A percentile compares a stretch with the other conserved stretches of the same genome.
Conservation (phyloP, 768 basidiomycete genomes). For the Hericium erinaceus region DNA sequence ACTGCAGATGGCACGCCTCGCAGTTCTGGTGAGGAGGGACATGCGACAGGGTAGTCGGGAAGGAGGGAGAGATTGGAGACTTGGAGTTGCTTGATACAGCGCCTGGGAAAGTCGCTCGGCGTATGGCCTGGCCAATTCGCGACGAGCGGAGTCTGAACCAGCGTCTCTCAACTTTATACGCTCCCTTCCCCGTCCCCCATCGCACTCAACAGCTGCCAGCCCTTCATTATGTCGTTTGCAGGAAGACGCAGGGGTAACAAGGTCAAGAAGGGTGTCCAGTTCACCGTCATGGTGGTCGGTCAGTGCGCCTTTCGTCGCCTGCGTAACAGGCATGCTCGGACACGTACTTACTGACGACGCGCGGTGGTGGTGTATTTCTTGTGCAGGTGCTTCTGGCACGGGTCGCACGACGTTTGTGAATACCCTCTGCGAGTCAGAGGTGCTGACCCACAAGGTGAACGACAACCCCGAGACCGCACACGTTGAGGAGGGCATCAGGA, state of each 20-base stretch:
- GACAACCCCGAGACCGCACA: slow-evolving; percentile 86
- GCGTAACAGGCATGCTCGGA: neutral
- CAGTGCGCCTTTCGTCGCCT: slow-evolving; percentile 25
- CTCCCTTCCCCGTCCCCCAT: slow-evolving; percentile 3
- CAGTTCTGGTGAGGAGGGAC: neutral
- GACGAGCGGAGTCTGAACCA: slow-evolving; percentile 10
- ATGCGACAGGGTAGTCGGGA: neutral
- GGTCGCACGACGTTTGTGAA: slow-evolving; percentile 98
- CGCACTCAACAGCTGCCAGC: neutral
- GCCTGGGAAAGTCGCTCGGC: neutral
- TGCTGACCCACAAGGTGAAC: slow-evolving; percentile 78
- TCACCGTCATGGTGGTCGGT: slow-evolving; percentile 98
- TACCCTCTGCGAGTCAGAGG: slow-evolving; percentile 95
- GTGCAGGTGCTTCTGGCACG: slow-evolving; percentile 87
- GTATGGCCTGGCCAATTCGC: neutral
- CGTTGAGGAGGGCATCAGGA: slow-evolving; percentile 87
- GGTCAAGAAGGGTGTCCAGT: slow-evolving; percentile 98
- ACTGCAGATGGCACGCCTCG: neutral
- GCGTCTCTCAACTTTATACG: slow-evolving; percentile 12
- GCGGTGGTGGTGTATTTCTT: slow-evolving; percentile 2
- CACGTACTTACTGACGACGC: neutral
- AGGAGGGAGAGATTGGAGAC: neutral
- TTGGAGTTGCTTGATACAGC: too few species aligned
- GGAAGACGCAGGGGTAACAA: slow-evolving; percentile 87
- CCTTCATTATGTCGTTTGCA: slow-evolving; percentile 62